phyloP scores from a whole-genome alignment of 106 monocot genomes.

The Phalaenopsis aphrodite region DNA sequence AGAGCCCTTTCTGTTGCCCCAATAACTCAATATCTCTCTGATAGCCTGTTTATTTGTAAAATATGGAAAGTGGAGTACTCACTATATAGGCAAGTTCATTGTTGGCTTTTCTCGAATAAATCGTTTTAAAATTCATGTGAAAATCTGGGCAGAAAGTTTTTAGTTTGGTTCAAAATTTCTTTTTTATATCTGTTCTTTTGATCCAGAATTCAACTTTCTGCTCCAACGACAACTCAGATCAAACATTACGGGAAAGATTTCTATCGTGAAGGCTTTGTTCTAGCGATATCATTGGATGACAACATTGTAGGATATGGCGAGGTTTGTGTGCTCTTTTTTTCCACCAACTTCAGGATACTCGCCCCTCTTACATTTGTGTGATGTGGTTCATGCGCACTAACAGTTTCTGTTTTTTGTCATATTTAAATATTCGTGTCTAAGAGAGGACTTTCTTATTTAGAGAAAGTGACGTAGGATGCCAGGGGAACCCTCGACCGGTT shows the following conservation, averaged over 20 bases:
- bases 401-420: background rate
- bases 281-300: slow-evolving; percentile 56
- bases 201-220: slow-evolving; percentile 62
- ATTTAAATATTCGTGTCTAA: background rate
- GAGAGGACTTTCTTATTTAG: background rate
- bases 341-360: background rate
- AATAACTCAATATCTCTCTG: slow-evolving; percentile 12
- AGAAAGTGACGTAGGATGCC: background rate
- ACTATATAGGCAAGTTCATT: slow-evolving; percentile 54
- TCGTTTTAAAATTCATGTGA: background rate
- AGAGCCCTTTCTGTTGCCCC: slow-evolving; percentile 18
- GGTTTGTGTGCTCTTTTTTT: slow-evolving; percentile 33
- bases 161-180: slow-evolving; percentile 2
- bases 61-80: slow-evolving; percentile 63
- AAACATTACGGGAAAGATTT: slow-evolving; percentile 23
- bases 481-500: too few species aligned
- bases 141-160: background rate
- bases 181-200: background rate
- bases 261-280: slow-evolving; percentile 61
- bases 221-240: slow-evolving; percentile 39
- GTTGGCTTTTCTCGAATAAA: background rate
- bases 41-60: slow-evolving; percentile 22
- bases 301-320: slow-evolving; percentile 70
- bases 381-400: background rate
- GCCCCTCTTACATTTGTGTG: background rate